Evolutionary conservation across 2,329 filamentous ascomycete species (phyloP), one percentile per base, ranked within the genome.

Genomic region (Exophiala oligosperma): DNA sequence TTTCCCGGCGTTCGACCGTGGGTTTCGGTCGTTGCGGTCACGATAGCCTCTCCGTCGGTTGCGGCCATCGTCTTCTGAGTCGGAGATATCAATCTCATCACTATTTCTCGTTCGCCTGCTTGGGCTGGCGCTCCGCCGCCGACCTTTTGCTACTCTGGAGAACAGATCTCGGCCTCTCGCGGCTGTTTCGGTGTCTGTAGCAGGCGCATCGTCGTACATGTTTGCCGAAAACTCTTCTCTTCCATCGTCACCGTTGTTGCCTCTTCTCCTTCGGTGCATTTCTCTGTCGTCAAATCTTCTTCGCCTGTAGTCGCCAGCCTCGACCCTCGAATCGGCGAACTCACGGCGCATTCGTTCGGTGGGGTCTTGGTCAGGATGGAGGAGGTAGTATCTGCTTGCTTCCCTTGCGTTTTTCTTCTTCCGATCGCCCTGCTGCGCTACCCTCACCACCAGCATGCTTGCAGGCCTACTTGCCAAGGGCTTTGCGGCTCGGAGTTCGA

Each of bases 341-440:
- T 83, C 79, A 58, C 79, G 80, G 59, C 86, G 82, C 62, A 86
- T 78, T 52, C 84, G 83, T 75, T 90, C 91, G 65, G 87, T 86
- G 2, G 89, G 91, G 68, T 96, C 92, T 70, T 92, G 86, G 67
- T 96, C 90, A 1, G 93, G 93, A 67, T 97, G 90, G 68, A 94
- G 82, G 37, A 97, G 84, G 71, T 99, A 99, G 77, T 95, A 97
- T 11, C 91, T 84, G 74, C 93, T 97, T 61, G 89, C 83, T 51
- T 88, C 83, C 9, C 91, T 84, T 1, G 94, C 93, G 41, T 90
- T 88, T 44, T 79, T 83, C 67, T 86, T 83, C 75, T 99, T 99
- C 70, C 82, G 88, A 75, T 99, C 94, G 23, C 84, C 81, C 26
- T 81, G 79, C 4, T 92, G 82, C 0, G 92, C 88, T 60, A 90